A percentile compares a stretch with the other conserved stretches of the same genome.
Evolutionary conservation across 192 early-diverging fungal genomes (phyloP).

Genomic region (Coemansia sp.): DNA sequence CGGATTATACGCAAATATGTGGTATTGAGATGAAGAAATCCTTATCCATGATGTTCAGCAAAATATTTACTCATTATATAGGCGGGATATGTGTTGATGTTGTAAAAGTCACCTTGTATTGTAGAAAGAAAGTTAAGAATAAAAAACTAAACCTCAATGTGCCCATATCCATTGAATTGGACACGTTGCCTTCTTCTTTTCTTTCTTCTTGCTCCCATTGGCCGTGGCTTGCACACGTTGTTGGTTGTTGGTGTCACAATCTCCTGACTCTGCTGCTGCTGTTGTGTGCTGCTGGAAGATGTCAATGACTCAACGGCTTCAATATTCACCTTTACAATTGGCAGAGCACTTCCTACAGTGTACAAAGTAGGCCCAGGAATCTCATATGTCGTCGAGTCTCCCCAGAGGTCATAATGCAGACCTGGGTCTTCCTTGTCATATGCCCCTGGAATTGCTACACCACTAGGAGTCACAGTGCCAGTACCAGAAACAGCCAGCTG

Average conservation of each 20-base stretch:
- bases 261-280: too few relatives aligned
- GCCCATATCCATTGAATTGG: too few relatives aligned
- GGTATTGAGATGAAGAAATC: too few relatives aligned
- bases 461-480: constrained; percentile 12
- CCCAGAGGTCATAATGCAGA: constrained; percentile 16
- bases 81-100: too few relatives aligned
- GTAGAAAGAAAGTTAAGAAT: neutral
- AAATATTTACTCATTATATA: too few relatives aligned
- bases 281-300: neutral
- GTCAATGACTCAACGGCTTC: neutral
- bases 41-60: too few relatives aligned
- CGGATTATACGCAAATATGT: too few relatives aligned
- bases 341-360: neutral
- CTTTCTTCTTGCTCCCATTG: too few relatives aligned
- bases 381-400: constrained; percentile 10
- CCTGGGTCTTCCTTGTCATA: constrained; percentile 27
- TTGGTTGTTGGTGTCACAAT: neutral
- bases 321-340: too few relatives aligned
- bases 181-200: neutral
- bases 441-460: constrained; percentile 15
- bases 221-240: neutral
- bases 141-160: too few relatives aligned
- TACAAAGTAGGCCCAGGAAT: constrained; percentile 35
- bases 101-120: too few relatives aligned
- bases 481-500: constrained; percentile 24